Evolutionary conservation across 495 filamentous ascomycete species (phyloP).

Genomic region (Talaromyces nanjingensis): DNA sequence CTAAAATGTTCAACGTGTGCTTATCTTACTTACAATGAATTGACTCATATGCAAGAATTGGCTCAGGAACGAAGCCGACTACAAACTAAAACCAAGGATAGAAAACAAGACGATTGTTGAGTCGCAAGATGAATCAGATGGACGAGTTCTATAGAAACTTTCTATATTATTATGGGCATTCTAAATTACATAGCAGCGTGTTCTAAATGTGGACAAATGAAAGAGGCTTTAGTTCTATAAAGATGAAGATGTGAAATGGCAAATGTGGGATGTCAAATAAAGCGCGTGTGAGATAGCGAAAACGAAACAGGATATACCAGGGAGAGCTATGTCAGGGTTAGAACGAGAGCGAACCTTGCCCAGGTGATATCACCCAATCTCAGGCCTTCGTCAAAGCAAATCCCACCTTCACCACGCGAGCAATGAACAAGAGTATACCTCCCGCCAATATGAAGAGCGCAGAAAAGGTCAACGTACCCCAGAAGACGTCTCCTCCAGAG

Average conservation of each 20-base stretch:
- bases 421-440: neutral
- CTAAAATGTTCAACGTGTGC: neutral
- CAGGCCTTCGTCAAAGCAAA: neutral
- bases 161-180: no score
- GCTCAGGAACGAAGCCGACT: neutral
- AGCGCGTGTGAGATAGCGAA: neutral
- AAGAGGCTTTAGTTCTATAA: neutral
- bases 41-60: no score
- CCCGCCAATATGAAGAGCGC: neutral
- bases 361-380: neutral
- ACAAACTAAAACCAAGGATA: neutral
- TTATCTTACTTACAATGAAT: neutral
- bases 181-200: no score
- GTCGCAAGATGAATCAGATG: no score
- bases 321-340: neutral
- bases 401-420: constrained; percentile 1
- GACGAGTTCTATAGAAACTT: no score
- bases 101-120: neutral
- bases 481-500: neutral
- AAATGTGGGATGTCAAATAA: neutral
- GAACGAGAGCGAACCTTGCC: neutral
- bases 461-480: neutral
- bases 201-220: no score
- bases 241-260: neutral
- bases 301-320: neutral